Conservation (phyloP, 1,284 basidiomycete species). For the Veloboletus limbatus region DNA sequence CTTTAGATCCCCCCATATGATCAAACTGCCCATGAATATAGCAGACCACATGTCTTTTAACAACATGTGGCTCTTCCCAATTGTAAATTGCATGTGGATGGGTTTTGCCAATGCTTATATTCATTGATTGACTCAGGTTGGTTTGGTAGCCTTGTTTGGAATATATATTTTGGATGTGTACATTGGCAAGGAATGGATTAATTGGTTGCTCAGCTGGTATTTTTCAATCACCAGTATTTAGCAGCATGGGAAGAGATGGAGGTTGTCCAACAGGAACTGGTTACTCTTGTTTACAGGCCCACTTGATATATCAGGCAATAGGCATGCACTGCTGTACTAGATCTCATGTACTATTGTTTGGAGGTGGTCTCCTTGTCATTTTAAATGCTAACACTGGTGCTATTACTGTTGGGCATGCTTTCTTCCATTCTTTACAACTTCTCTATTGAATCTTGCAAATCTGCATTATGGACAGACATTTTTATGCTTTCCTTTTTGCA, state of each 20-base stretch:
- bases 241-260: too few species aligned
- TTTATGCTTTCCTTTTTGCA: slow-evolving; percentile 84
- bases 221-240: slow-evolving; percentile 64
- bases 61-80: slow-evolving; percentile 77
- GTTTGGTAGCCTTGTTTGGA: slow-evolving; percentile 61
- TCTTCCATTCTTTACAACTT: slow-evolving; percentile 71
- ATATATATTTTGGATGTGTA: slow-evolving; percentile 75
- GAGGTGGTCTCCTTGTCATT: slow-evolving; percentile 49
- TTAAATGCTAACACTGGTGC: slow-evolving; percentile 60
- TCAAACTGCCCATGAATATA: slow-evolving; percentile 4
- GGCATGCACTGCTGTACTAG: background rate
- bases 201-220: slow-evolving; percentile 75
- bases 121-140: slow-evolving; percentile 49
- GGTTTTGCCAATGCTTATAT: background rate
- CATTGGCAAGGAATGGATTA: slow-evolving; percentile 81
- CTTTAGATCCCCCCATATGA: slow-evolving; percentile 12
- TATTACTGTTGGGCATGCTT: slow-evolving; percentile 63
- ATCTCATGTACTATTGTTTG: slow-evolving; percentile 23
- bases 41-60: slow-evolving; percentile 56
- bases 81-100: slow-evolving; percentile 43
- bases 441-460: slow-evolving; percentile 48
- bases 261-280: slow-evolving; percentile 45
- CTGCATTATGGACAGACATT: slow-evolving; percentile 76
- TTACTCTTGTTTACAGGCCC: slow-evolving; percentile 45
- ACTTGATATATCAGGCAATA: slow-evolving; percentile 41